Conservation (phyloP, 768 basidiomycete species). For the Leccinum longicurvipes region DNA sequence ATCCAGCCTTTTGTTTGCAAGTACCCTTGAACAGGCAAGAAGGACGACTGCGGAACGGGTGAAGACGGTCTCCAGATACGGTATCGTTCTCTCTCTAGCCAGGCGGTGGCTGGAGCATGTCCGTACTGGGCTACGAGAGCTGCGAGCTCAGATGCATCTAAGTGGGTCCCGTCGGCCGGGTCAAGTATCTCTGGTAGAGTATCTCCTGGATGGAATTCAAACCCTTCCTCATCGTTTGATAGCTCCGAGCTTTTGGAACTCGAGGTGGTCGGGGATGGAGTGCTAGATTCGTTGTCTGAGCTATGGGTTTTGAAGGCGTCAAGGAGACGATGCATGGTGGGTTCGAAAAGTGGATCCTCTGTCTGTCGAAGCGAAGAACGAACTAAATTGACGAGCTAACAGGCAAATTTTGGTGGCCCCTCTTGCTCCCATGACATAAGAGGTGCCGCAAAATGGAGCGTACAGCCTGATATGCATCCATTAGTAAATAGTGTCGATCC, state of each 20-base stretch:
- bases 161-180: constrained; percentile 1
- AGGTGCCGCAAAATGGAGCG: background rate
- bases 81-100: constrained; percentile 61
- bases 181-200: constrained; percentile 7
- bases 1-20: constrained; percentile 49
- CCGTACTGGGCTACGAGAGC: constrained; percentile 63
- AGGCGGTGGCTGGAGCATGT: constrained; percentile 65
- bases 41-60: constrained; percentile 33
- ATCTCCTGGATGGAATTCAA: constrained; percentile 1
- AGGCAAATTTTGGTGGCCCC: too few relatives aligned
- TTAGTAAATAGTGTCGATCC: too few relatives aligned
- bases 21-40: constrained; percentile 56
- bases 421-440: background rate
- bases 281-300: background rate
- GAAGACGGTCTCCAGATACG: constrained; percentile 41
- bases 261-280: background rate
- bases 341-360: background rate
- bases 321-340: constrained; percentile 2
- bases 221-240: background rate
- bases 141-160: constrained; percentile 32
- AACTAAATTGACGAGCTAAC: background rate
- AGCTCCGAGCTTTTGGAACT: constrained; percentile 2
- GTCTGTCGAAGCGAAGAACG: background rate
- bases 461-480: too few relatives aligned
- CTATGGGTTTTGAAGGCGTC: background rate